Evolutionary conservation across 768 basidiomycete species (phyloP).

Genomic region (Sporobolomyces phaffii): DNA sequence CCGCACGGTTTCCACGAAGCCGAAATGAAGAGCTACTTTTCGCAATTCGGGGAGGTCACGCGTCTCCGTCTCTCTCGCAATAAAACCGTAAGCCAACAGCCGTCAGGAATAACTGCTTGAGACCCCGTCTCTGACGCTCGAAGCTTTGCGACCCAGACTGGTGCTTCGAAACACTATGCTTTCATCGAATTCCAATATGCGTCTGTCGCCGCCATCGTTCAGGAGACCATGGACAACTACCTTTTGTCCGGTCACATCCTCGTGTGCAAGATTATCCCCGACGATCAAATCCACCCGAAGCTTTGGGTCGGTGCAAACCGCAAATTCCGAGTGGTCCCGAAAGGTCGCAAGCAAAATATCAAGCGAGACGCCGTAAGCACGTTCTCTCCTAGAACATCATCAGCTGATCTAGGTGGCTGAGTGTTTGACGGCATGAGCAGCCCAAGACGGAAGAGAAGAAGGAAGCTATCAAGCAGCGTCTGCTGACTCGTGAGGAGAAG

Average conservation of each 20-base stretch:
- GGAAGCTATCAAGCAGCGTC: slow-evolving; percentile 58
- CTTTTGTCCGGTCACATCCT: slow-evolving; percentile 89
- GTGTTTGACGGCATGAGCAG: too few relatives aligned
- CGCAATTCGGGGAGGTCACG: slow-evolving; percentile 86
- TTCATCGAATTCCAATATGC: slow-evolving; percentile 90
- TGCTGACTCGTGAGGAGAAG: slow-evolving; percentile 69
- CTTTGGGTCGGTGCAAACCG: slow-evolving; percentile 96
- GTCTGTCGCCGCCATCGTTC: slow-evolving; percentile 85
- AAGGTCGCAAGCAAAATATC: slow-evolving; percentile 48
- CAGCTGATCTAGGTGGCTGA: too few relatives aligned
- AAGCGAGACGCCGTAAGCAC: slow-evolving; percentile 79
- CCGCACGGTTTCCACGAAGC: slow-evolving; percentile 98
- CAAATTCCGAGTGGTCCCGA: slow-evolving; percentile 74
- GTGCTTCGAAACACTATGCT: slow-evolving; percentile 91
- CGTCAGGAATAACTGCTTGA: slow-evolving; percentile 40
- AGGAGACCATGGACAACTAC: slow-evolving; percentile 99
- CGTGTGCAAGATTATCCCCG: slow-evolving; percentile 80
- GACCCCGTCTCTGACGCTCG: neutral
- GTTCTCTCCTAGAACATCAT: too few relatives aligned
- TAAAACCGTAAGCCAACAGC: slow-evolving; percentile 59
- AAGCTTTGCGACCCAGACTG: slow-evolving; percentile 63
- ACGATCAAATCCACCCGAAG: slow-evolving; percentile 82
- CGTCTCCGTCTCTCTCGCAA: slow-evolving; percentile 85
- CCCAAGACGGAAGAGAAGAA: slow-evolving; percentile 68
- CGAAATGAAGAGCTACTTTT: slow-evolving; percentile 83